Evolutionary conservation across 768 basidiomycete species (phyloP).

Genomic region (Leccinum truebloodii): DNA sequence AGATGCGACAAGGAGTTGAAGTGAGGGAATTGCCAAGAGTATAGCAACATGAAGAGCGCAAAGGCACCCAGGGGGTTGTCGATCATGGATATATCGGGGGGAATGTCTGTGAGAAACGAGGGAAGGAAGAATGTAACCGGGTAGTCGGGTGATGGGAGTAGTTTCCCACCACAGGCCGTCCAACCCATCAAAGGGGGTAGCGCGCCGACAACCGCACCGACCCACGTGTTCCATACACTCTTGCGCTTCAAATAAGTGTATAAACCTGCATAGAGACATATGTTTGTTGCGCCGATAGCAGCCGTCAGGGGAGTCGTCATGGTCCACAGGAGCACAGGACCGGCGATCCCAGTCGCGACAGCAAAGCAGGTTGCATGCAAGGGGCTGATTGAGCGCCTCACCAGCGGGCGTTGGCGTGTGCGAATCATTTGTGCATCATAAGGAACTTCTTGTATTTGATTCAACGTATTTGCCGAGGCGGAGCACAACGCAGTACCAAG

Average conservation of each 20-base stretch:
- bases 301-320: conserved; percentile 90
- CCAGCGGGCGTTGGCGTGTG: conserved; percentile 85
- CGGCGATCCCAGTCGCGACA: conserved; percentile 69
- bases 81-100: conserved; percentile 49
- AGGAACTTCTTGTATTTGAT: conserved; percentile 93
- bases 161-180: conserved; percentile 86
- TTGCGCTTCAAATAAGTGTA: conserved; percentile 94
- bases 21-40: conserved; percentile 98
- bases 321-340: conserved; percentile 73
- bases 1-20: conserved; percentile 93
- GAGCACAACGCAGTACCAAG: conserved; percentile 89
- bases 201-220: conserved; percentile 89
- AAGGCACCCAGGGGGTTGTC: conserved; percentile 84
- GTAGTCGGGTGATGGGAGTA: conserved; percentile 65
- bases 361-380: conserved; percentile 86
- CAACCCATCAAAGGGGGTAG: conserved; percentile 98
- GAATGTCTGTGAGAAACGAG: conserved; percentile 47
- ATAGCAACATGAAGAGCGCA: conserved; percentile 81
- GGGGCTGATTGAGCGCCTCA: conserved; percentile 80
- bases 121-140: conserved; percentile 64
- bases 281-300: conserved; percentile 77
- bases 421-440: conserved; percentile 97
- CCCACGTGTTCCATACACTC: conserved; percentile 87
- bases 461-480: conserved; percentile 91
- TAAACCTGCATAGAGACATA: conserved; percentile 84